These are phyloP conservation scores for Ophiosphaerella narmari DNA, from an alignment of 2,329 filamentous ascomycete genomes.

Conservation along the genomic window DNA sequence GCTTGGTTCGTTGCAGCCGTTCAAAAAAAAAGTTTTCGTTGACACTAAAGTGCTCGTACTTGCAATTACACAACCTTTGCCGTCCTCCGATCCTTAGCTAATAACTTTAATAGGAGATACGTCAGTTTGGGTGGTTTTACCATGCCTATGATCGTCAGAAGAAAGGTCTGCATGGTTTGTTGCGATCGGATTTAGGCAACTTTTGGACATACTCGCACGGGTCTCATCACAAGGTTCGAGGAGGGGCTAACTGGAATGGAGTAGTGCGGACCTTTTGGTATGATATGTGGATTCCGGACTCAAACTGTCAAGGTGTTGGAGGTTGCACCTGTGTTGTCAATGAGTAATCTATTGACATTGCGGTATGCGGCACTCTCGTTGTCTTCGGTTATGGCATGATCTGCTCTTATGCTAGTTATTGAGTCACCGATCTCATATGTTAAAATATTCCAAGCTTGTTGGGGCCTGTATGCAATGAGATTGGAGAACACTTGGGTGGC, in stretches of 20 bases:
- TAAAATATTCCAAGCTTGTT: conserved; percentile 29
- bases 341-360: background rate
- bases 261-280: conserved; percentile 4
- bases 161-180: conserved; percentile 8
- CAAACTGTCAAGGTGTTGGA: background rate
- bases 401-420: no score
- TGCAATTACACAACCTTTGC: no score
- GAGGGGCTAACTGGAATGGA: background rate
- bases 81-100: no score
- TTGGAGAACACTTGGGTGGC: conserved; percentile 27
- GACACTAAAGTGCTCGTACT: no score
- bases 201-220: conserved; percentile 16
- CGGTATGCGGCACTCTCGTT: no score
- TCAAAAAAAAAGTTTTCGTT: no score
- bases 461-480: conserved; percentile 25
- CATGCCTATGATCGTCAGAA: background rate
- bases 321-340: background rate
- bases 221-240: conserved; percentile 4
- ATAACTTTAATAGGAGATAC: conserved; percentile 4
- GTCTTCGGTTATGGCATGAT: no score
- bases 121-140: conserved; percentile 18
- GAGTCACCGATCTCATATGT: conserved; percentile 27
- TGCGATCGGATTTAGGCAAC: conserved; percentile 10
- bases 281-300: conserved; percentile 20
- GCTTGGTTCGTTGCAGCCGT: no score